phyloP scores from a whole-genome alignment of 2,329 filamentous ascomycete genomes.

The Cryphonectria naterciae region DNA sequence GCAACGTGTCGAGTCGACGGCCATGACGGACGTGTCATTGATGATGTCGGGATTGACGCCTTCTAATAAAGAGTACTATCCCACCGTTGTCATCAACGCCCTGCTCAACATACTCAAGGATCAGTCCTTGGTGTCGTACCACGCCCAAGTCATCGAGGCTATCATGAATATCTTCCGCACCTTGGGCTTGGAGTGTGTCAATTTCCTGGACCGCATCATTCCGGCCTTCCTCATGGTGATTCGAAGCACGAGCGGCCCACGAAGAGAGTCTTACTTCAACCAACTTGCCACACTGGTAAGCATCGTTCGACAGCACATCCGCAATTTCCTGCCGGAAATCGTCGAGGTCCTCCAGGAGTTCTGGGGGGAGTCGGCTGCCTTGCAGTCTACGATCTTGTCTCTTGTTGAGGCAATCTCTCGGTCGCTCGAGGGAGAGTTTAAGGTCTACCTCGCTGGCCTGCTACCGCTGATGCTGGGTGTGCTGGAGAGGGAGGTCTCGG shows the following conservation, averaged over 20 bases:
- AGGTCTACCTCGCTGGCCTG: conserved; percentile 87
- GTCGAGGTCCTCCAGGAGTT: conserved; percentile 86
- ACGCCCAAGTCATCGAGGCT: conserved; percentile 92
- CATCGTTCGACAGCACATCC: conserved; percentile 95
- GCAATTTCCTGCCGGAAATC: conserved; percentile 86
- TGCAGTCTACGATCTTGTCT: conserved; percentile 89
- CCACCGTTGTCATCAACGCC: conserved; percentile 96
- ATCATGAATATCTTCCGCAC: conserved; percentile 99
- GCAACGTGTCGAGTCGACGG: conserved; percentile 63
- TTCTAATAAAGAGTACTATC: conserved; percentile 97
- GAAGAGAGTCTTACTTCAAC: conserved; percentile 95
- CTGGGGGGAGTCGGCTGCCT: conserved; percentile 78
- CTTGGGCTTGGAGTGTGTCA: conserved; percentile 91
- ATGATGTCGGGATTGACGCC: conserved; percentile 98
- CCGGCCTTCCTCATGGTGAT: conserved; percentile 93
- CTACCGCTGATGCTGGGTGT: conserved; percentile 94
- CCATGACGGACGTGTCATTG: conserved; percentile 88
- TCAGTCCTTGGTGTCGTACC: conserved; percentile 84
- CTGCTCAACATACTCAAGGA: conserved; percentile 91
- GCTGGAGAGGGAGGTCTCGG: conserved; percentile 80
- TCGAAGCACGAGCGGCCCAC: conserved; percentile 73
- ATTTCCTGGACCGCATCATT: conserved; percentile 91
- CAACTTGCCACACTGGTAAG: conserved; percentile 91
- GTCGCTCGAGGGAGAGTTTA: conserved; percentile 96
- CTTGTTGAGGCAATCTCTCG: conserved; percentile 92